phyloP scores from a whole-genome alignment of 139 green algal genomes.

The Chlamydomonas schloesseri region DNA sequence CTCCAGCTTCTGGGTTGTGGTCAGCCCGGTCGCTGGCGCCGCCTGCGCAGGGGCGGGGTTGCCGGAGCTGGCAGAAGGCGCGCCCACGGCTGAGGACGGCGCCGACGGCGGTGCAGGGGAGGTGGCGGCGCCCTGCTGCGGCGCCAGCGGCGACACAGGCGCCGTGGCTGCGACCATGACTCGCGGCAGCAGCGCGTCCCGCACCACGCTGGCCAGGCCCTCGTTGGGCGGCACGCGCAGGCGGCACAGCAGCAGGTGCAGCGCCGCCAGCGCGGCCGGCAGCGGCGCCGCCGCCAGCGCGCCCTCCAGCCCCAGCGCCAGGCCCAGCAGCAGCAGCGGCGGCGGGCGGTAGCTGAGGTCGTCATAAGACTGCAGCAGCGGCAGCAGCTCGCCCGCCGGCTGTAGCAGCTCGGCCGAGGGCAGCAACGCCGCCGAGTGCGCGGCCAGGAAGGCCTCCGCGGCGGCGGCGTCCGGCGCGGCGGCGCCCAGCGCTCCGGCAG shows the following conservation, averaged over 20 bases:
- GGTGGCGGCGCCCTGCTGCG: neutral
- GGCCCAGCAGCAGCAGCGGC: slow-evolving; percentile 30
- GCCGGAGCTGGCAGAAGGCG: too few species aligned
- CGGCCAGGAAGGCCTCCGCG: neutral
- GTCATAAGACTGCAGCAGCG: slow-evolving; percentile 25
- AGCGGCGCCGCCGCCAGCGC: neutral
- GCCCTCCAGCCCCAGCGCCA: slow-evolving; percentile 6
- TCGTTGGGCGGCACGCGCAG: slow-evolving; percentile 16
- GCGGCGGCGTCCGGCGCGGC: neutral
- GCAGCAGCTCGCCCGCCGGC: neutral
- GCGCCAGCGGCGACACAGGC: neutral
- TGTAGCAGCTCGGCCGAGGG: slow-evolving; percentile 1
- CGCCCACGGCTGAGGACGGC: too few species aligned
- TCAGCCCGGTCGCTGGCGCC: neutral
- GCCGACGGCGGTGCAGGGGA: neutral
- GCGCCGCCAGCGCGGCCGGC: neutral
- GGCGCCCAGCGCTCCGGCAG: neutral
- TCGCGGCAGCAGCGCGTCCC: neutral
- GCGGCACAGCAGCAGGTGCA: slow-evolving; percentile 31
- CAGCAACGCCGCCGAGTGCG: slow-evolving; percentile 5
- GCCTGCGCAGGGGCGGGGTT: too few species aligned
- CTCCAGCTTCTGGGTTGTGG: neutral
- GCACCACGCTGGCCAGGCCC: slow-evolving; percentile 9
- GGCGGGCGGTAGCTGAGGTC: neutral
- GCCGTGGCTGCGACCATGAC: slow-evolving; percentile 4